Conservation (phyloP, 352 stramenopile species). For the Globisporangium nodosum region DNA sequence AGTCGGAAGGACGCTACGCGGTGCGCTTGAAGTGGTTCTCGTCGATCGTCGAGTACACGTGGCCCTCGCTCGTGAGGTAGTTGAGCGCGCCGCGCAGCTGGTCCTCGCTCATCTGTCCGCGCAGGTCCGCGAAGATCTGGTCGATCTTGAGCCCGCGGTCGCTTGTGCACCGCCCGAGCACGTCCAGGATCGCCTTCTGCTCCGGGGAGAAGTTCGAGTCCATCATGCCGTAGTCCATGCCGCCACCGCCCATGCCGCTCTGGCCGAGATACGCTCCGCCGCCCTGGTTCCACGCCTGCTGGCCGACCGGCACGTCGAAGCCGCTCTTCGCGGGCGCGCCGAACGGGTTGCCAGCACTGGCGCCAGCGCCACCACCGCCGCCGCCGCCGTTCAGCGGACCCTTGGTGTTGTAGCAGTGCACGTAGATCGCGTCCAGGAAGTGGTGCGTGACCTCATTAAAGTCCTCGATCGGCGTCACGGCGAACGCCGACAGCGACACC, state of each 20-base stretch:
- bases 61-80: conserved; percentile 82
- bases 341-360: conserved; percentile 10
- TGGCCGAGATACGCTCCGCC: conserved; percentile 22
- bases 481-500: conserved; percentile 83
- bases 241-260: conserved; percentile 10
- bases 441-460: conserved; percentile 96
- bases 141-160: conserved; percentile 79
- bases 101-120: conserved; percentile 56
- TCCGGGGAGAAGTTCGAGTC: conserved; percentile 72
- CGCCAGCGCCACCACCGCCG: conserved; percentile 14
- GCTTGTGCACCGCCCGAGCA: conserved; percentile 60
- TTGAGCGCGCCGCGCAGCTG: conserved; percentile 67
- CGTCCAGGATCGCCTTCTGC: conserved; percentile 76
- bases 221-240: conserved; percentile 64
- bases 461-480: conserved; percentile 77
- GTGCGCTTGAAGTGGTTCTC: conserved; percentile 89
- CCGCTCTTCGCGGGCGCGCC: conserved; percentile 34
- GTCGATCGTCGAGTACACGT: conserved; percentile 91
- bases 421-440: conserved; percentile 92
- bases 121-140: conserved; percentile 63
- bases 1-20: conserved; percentile 25
- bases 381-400: conserved; percentile 31
- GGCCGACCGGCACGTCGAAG: conserved; percentile 15
- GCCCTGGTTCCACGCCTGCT: conserved; percentile 26
- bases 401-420: conserved; percentile 84